A percentile compares a stretch with the other conserved stretches of the same genome.
Evolutionary conservation across 2,329 filamentous ascomycete species (phyloP).

Genomic region (Aspergillus cejpii): DNA sequence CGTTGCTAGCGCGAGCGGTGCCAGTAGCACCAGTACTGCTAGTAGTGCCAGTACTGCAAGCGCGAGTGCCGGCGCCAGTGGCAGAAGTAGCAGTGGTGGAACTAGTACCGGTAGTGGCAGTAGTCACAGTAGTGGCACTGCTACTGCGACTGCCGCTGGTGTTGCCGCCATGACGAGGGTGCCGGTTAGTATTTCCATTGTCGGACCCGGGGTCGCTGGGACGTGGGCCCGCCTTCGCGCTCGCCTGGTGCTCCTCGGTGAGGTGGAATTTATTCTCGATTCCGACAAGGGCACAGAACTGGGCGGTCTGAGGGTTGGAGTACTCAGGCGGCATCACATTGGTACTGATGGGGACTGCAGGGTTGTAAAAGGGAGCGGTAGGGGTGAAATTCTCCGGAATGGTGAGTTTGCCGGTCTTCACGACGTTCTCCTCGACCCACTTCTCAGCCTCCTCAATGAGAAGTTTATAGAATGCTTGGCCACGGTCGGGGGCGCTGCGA

Average conservation of each 20-base stretch:
- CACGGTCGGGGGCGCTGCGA: conserved; percentile 53
- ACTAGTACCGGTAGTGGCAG: no score
- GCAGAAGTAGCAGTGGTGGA: no score
- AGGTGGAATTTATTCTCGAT: conserved; percentile 71
- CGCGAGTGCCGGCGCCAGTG: no score
- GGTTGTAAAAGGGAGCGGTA: conserved; percentile 67
- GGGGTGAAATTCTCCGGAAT: conserved; percentile 71
- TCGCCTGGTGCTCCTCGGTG: conserved; percentile 56
- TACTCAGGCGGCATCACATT: conserved; percentile 68
- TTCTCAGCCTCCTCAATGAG: conserved; percentile 62
- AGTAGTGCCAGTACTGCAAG: no score
- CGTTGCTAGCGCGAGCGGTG: no score
- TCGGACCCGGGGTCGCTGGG: conserved; percentile 27
- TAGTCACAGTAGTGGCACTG: no score
- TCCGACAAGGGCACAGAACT: conserved; percentile 70
- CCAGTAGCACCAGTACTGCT: no score
- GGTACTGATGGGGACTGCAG: conserved; percentile 51
- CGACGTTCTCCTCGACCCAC: conserved; percentile 79
- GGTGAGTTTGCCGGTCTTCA: conserved; percentile 53
- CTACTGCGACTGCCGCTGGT: background rate
- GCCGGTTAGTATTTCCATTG: conserved; percentile 7
- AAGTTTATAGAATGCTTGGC: conserved; percentile 60
- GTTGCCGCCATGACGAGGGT: conserved; percentile 16
- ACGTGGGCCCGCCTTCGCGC: conserved; percentile 54
- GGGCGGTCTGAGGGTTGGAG: conserved; percentile 76